Conservation (phyloP, 371 early-diverging fungal genomes). For the Mucor indicus region DNA sequence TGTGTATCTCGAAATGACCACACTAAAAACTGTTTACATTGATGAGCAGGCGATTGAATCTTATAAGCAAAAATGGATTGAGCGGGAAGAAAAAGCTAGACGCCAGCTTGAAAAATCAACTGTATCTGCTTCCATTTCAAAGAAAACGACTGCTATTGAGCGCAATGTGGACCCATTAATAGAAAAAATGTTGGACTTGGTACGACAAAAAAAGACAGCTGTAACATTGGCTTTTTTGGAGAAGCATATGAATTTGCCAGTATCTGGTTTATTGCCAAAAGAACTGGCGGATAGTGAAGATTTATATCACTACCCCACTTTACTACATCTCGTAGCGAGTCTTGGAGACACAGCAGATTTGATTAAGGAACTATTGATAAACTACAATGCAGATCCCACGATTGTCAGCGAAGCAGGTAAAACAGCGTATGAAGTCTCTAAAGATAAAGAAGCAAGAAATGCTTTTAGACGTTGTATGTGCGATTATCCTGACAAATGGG, state of each 20-base stretch:
- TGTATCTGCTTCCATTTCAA: slow-evolving; percentile 2
- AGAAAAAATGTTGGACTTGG: slow-evolving; percentile 42
- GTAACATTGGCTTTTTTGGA: slow-evolving; percentile 39
- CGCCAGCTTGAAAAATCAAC: slow-evolving; percentile 28
- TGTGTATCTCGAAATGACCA: slow-evolving; percentile 45
- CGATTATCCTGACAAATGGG: slow-evolving; percentile 63
- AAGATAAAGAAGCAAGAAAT: slow-evolving; percentile 73
- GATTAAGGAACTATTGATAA: slow-evolving; percentile 62
- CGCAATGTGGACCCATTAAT: slow-evolving; percentile 14
- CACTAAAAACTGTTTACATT: slow-evolving; percentile 49
- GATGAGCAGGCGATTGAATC: slow-evolving; percentile 32
- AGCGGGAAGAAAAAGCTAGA: slow-evolving; percentile 26
- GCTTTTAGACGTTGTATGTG: slow-evolving; percentile 74
- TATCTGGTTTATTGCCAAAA: slow-evolving; percentile 41
- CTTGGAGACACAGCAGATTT: slow-evolving; percentile 50
- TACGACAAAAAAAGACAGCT: slow-evolving; percentile 56
- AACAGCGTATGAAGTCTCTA: slow-evolving; percentile 81
- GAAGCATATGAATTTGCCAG: slow-evolving; percentile 25
- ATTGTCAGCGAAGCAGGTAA: slow-evolving; percentile 55
- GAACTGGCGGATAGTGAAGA: slow-evolving; percentile 33
- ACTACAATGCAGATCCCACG: slow-evolving; percentile 79
- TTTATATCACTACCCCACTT: slow-evolving; percentile 53
- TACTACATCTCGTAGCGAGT: slow-evolving; percentile 68
- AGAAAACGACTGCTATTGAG: background rate
- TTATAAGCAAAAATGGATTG: slow-evolving; percentile 23